Conservation (phyloP, 208 protist genomes). For the Crithidia brevicula region DNA sequence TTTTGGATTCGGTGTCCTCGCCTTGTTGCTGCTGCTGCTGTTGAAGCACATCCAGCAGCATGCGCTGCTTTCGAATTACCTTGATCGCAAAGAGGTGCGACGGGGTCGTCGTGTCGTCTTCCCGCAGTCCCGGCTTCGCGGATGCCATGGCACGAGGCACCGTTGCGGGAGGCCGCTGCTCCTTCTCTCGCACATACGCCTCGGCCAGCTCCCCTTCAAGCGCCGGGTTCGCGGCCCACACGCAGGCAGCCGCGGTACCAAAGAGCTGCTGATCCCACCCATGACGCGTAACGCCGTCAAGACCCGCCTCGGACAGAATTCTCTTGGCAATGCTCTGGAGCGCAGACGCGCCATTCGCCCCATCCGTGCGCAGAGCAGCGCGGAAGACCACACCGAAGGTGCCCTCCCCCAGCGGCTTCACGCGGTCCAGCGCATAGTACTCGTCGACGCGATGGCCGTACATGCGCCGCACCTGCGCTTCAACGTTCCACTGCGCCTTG, state of each 20-base stretch:
- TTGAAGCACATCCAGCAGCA: conserved; percentile 37
- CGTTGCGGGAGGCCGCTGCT: conserved; percentile 7
- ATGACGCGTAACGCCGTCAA: neutral
- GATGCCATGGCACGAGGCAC: conserved; percentile 15
- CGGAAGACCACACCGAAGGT: conserved; percentile 57
- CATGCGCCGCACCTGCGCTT: conserved; percentile 56
- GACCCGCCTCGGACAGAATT: neutral
- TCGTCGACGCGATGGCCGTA: conserved; percentile 46
- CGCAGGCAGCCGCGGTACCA: conserved; percentile 4
- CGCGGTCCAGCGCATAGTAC: conserved; percentile 46
- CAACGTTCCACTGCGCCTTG: conserved; percentile 45
- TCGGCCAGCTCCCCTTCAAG: conserved; percentile 17
- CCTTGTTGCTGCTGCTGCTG: conserved; percentile 18
- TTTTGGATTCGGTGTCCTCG: neutral
- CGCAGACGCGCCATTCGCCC: neutral
- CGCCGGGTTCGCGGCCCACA: conserved; percentile 7
- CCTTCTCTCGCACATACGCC: conserved; percentile 19
- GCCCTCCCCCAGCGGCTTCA: conserved; percentile 40
- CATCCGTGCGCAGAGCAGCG: conserved; percentile 25
- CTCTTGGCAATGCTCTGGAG: too few species aligned
- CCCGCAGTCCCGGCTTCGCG: too few species aligned
- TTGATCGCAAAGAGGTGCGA: conserved; percentile 48
- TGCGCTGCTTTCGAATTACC: conserved; percentile 49
- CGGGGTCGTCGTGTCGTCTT: neutral
- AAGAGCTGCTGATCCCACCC: conserved; percentile 14